phyloP scores from a whole-genome alignment of 208 protist genomes.

The Leptomonas seymouri region DNA sequence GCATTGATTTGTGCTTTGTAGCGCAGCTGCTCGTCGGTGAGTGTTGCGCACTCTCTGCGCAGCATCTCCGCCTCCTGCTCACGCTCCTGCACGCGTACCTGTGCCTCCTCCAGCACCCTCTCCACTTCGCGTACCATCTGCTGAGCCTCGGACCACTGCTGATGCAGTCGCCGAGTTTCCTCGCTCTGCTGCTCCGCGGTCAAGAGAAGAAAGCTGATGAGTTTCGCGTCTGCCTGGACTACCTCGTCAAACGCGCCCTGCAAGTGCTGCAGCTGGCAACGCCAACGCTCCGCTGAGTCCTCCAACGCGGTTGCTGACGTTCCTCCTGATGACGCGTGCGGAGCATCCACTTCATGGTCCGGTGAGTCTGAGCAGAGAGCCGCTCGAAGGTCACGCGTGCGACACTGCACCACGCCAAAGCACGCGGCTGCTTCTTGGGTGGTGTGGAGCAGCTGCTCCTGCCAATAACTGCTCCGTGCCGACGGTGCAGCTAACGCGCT shows the following conservation, averaged over 20 bases:
- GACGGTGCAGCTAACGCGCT: neutral
- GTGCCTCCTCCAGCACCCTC: constrained; percentile 13
- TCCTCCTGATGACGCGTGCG: neutral
- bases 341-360: neutral
- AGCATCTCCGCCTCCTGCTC: constrained; percentile 14
- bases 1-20: neutral
- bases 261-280: neutral
- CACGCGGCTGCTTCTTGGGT: constrained; percentile 1
- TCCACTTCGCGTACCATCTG: constrained; percentile 14
- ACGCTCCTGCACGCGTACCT: neutral
- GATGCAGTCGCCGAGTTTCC: constrained; percentile 1
- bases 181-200: constrained; percentile 20
- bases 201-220: constrained; percentile 27
- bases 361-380: neutral
- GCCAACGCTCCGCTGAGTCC: constrained; percentile 2
- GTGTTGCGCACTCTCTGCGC: constrained; percentile 14
- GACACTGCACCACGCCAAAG: constrained; percentile 13
- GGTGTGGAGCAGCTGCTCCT: constrained; percentile 16
- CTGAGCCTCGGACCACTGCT: constrained; percentile 27
- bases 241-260: constrained; percentile 18
- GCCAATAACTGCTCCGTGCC: constrained; percentile 6
- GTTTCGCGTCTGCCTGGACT: constrained; percentile 24
- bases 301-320: neutral
- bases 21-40: constrained; percentile 7
- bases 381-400: constrained; percentile 1